These are phyloP conservation scores for Nicotiana sylvestris DNA, from an alignment of 257 asterid species.

Conservation along the genomic window DNA sequence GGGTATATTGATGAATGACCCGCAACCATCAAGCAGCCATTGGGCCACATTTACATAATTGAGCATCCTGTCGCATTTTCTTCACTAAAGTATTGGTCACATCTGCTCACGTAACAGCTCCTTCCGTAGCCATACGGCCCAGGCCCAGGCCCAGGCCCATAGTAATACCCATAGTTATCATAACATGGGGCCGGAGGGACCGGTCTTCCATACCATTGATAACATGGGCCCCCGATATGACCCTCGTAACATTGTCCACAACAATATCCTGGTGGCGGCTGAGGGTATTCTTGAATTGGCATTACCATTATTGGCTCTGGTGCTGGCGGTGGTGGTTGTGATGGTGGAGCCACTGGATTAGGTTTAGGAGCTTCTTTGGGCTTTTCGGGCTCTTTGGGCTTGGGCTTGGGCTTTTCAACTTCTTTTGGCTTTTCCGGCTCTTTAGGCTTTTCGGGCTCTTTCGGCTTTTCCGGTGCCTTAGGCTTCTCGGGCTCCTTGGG, in stretches of 20 bases:
- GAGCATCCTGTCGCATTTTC: conserved; percentile 51
- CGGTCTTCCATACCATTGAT: conserved; percentile 40
- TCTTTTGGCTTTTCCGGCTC: too few species aligned
- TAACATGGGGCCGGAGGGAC: conserved; percentile 40
- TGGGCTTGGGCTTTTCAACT: conserved; percentile 13
- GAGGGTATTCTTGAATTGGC: conserved; percentile 32
- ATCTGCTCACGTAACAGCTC: conserved; percentile 22
- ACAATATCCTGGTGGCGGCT: conserved; percentile 33
- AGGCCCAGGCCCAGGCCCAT: conserved; percentile 16
- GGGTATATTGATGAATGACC: background rate
- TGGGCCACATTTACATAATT: conserved; percentile 30
- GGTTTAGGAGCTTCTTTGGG: conserved; percentile 18
- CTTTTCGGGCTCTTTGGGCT: conserved; percentile 14
- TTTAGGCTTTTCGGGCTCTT: too few species aligned
- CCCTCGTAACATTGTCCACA: conserved; percentile 38
- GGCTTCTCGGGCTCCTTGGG: too few species aligned
- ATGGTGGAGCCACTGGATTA: background rate
- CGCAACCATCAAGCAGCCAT: background rate
- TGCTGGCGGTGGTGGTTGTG: background rate
- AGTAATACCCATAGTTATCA: conserved; percentile 23
- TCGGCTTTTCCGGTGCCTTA: too few species aligned
- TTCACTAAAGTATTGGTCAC: conserved; percentile 32
- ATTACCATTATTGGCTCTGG: background rate
- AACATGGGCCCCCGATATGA: conserved; percentile 44
- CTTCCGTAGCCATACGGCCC: conserved; percentile 16